Evolutionary conservation across 2,329 filamentous ascomycete genomes (phyloP).

Genomic region (Xylaria sp.): DNA sequence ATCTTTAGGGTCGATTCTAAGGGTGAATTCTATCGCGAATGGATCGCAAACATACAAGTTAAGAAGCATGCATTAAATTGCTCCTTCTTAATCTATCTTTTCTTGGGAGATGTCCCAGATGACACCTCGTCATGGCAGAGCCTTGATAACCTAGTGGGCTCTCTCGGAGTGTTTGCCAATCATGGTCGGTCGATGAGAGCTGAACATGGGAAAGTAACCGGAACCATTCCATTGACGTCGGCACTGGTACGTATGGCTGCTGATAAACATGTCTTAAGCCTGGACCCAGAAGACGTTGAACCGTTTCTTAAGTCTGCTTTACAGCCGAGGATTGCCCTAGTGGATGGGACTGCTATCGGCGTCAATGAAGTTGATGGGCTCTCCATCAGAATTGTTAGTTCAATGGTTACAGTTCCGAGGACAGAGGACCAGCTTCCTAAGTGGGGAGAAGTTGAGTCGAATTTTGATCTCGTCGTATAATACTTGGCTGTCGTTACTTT

Average conservation of each 20-base stretch:
- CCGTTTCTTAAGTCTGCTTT: constrained; percentile 56
- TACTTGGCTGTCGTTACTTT: constrained; percentile 1
- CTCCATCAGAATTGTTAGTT: constrained; percentile 52
- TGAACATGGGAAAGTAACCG: constrained; percentile 54
- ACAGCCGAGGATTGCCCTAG: constrained; percentile 48
- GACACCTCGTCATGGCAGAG: constrained; percentile 61
- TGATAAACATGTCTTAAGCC: constrained; percentile 50
- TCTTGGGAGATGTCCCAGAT: constrained; percentile 65
- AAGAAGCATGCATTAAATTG: constrained; percentile 68
- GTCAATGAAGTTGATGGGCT: constrained; percentile 49
- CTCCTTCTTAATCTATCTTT: constrained; percentile 74
- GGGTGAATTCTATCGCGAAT: constrained; percentile 65
- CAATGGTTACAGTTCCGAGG: constrained; percentile 50
- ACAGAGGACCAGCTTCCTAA: constrained; percentile 50
- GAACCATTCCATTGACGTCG: constrained; percentile 63
- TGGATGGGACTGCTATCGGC: constrained; percentile 46
- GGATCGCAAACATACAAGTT: constrained; percentile 73
- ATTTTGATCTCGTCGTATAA: constrained; percentile 46
- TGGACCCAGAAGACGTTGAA: constrained; percentile 52
- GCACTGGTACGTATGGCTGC: constrained; percentile 57
- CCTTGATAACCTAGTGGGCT: constrained; percentile 68
- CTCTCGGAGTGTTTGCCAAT: constrained; percentile 65
- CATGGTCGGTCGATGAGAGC: constrained; percentile 45
- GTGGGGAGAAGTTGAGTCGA: constrained; percentile 50
- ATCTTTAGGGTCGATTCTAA: constrained; percentile 53